Conservation (phyloP, 176 grass and related monocot genomes). For the Ampelocalamus luodianensis region DNA sequence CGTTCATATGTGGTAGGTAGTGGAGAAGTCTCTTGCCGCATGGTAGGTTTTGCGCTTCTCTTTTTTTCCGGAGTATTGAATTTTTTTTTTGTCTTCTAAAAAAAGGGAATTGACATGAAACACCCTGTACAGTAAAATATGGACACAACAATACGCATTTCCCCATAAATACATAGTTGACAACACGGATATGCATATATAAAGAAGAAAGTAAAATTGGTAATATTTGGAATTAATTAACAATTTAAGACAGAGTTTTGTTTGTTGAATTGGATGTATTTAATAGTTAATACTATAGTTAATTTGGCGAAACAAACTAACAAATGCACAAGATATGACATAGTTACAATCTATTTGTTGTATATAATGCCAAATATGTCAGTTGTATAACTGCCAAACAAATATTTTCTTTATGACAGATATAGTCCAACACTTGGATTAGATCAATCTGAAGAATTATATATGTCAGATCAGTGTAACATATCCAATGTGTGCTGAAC, state of each 20-base stretch:
- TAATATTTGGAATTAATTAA: not conserved
- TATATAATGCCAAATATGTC: not conserved
- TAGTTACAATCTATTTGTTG: not conserved
- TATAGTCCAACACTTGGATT: not conserved
- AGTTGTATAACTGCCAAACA: not conserved
- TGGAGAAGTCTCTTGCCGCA: constrained; percentile 79
- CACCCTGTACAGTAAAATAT: constrained; percentile 21
- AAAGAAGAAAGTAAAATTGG: not conserved
- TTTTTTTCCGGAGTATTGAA: not conserved
- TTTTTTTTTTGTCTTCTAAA: not conserved
- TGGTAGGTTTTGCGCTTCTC: constrained; percentile 63
- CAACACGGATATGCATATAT: constrained; percentile 12
- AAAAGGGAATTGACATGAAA: constrained; percentile 17
- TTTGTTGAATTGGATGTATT: not conserved
- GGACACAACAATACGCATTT: not conserved
- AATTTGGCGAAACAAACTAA: constrained; percentile 15
- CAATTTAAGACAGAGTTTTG: not conserved
- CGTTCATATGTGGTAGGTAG: constrained; percentile 79
- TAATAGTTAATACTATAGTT: constrained; percentile 29
- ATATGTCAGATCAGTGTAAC: not conserved
- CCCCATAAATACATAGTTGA: not conserved
- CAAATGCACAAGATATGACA: not conserved
- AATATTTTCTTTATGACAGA: constrained; percentile 14
- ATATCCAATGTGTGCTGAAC: not conserved
- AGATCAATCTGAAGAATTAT: not conserved